Base-by-base conservation (phyloP, 441 rosid genomes). In the Gossypium trilobum region DNA sequence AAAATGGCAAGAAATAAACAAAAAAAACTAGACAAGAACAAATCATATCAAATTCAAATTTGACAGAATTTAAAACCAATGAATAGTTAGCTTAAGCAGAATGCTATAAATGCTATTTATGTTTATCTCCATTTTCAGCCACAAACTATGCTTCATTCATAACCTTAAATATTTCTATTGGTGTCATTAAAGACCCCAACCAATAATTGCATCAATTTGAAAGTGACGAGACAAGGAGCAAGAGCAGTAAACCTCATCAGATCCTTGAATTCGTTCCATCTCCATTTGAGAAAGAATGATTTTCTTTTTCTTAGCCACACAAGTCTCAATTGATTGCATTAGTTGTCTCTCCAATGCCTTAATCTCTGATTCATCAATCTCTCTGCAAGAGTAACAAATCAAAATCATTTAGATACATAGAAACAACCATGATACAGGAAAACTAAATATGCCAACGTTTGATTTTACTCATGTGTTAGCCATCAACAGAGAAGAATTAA, bases 321-420 rank as follows among this genome's bases (percentile, higher is more conserved):
- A 93, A 80, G 90, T 90, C 85, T 95, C 99, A 72, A 91, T 88
- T 42, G 99, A 89, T 70, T 95, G 99, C 97, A 95, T 87, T 78
- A 95, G 79, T 78, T 95, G 99, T 77, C 98, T 91, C 80, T 95
- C 98, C 86, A 91, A 81, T 4, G 91, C 89, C 84, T 89, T 92
- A 84, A 95, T 86, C 79, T 93, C 99, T 31, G 91, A 80, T 83
- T 86, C 99, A 77, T 90, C 96, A 77, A 95, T 95, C 88, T 95
- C 99, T 81, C 99, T 92, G 80, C 2, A 36, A 36, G 36, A 31
- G 60, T 42, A 81, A 67, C 58, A 72, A 68, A 71, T 80, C 57
- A 72, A 79, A 78, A 25, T 14, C 60, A 51, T 17, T 68, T 22
- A 60, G 11, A 74, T 50, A 64, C 74, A 52, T 27, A 48, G 19